Conservation (phyloP, 208 protist species). For the Crithidia acanthocephali region DNA sequence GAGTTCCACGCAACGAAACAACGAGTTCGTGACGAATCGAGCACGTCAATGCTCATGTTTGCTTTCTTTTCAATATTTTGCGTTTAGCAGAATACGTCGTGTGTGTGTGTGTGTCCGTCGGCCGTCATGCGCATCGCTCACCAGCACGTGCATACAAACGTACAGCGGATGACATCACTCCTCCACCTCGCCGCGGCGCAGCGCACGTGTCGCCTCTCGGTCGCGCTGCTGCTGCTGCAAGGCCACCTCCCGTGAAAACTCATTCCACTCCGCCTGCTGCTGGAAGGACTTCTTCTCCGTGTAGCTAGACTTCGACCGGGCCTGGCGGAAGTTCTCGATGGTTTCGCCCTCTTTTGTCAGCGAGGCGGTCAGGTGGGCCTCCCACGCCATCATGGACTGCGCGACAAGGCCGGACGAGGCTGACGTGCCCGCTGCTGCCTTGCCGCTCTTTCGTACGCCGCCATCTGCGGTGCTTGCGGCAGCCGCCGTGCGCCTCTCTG, state of each 20-base stretch:
- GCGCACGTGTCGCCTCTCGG: conserved; percentile 49
- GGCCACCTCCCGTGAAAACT: conserved; percentile 63
- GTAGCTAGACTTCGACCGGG: conserved; percentile 57
- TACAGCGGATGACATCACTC: no score
- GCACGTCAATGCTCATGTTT: no score
- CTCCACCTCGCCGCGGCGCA: conserved; percentile 57
- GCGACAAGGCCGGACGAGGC: conserved; percentile 57
- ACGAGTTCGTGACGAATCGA: no score
- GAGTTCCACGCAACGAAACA: no score
- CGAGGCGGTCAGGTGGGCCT: conserved; percentile 49
- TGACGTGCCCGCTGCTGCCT: conserved; percentile 15
- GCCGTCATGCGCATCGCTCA: no score
- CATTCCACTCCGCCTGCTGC: conserved; percentile 63
- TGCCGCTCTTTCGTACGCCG: conserved; percentile 29
- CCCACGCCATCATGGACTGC: conserved; percentile 69
- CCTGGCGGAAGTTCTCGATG: conserved; percentile 67
- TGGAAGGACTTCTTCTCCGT: conserved; percentile 70
- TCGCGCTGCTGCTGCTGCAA: conserved; percentile 59
- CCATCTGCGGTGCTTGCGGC: conserved; percentile 2
- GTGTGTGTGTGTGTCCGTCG: no score
- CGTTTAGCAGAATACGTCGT: no score
- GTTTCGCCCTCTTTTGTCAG: conserved; percentile 75
- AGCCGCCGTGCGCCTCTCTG: not conserved
- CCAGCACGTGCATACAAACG: no score
- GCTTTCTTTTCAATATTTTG: no score